Evolutionary conservation across 2,329 filamentous ascomycete genomes (phyloP).

Genomic region (Talaromyces piceae): DNA sequence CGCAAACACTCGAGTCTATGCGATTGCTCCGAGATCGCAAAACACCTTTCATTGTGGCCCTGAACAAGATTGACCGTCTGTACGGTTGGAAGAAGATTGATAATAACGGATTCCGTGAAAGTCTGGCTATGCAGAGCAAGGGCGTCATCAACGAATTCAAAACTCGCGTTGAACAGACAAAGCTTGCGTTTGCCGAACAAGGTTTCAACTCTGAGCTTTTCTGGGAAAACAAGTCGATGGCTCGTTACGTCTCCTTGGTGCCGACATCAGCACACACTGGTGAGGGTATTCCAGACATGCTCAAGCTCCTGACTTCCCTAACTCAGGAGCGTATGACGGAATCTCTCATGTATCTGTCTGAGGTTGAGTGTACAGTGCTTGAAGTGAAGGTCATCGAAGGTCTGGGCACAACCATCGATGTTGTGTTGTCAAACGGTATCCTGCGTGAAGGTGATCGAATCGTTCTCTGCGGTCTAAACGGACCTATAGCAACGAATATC

Average conservation of each 20-base stretch:
- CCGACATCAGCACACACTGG: slow-evolving; percentile 98
- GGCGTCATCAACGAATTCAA: slow-evolving; percentile 90
- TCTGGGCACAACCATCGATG: slow-evolving; percentile 97
- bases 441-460: slow-evolving; percentile 90
- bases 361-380: slow-evolving; percentile 94
- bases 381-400: slow-evolving; percentile 99
- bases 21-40: slow-evolving; percentile 83
- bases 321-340: slow-evolving; percentile 97
- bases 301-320: slow-evolving; percentile 85
- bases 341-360: slow-evolving; percentile 95
- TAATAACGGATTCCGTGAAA: slow-evolving; percentile 97
- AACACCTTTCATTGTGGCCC: slow-evolving; percentile 94
- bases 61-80: slow-evolving; percentile 99
- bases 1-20: slow-evolving; percentile 96
- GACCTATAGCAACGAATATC: slow-evolving; percentile 90
- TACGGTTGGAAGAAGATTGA: slow-evolving; percentile 98
- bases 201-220: slow-evolving; percentile 96
- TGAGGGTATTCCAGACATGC: slow-evolving; percentile 97
- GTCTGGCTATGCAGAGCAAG: slow-evolving; percentile 81
- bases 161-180: slow-evolving; percentile 82
- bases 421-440: slow-evolving; percentile 92
- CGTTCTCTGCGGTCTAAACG: slow-evolving; percentile 93
- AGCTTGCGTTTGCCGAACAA: slow-evolving; percentile 89
- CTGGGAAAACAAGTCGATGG: slow-evolving; percentile 97
- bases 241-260: slow-evolving; percentile 86